These are phyloP conservation scores for Hypoxylon fuscum DNA, from an alignment of 495 filamentous ascomycete genomes.

Conservation along the genomic window DNA sequence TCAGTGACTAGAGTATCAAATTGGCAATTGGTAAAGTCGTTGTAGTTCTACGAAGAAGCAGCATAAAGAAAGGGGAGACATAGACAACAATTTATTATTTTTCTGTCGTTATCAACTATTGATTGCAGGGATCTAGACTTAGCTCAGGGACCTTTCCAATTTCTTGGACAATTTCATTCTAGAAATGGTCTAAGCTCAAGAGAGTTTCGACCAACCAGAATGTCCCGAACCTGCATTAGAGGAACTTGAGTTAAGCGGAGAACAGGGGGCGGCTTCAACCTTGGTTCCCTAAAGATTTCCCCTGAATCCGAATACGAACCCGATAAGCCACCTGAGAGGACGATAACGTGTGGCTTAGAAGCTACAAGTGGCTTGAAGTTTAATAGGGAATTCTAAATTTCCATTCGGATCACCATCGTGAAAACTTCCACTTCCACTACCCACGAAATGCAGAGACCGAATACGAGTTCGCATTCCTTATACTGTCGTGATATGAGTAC, in stretches of 20 bases:
- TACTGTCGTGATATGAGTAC: neutral
- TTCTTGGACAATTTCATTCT: constrained; percentile 30
- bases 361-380: constrained; percentile 10
- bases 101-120: constrained; percentile 33
- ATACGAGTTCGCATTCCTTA: constrained; percentile 30
- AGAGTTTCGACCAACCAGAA: constrained; percentile 14
- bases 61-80: constrained; percentile 16
- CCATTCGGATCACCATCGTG: constrained; percentile 4
- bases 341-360: constrained; percentile 1
- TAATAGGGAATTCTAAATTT: neutral
- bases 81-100: constrained; percentile 36
- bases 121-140: constrained; percentile 5
- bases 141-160: constrained; percentile 18
- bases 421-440: neutral
- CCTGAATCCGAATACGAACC: constrained; percentile 47
- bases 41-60: constrained; percentile 4
- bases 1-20: neutral
- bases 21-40: constrained; percentile 5
- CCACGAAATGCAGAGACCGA: constrained; percentile 9
- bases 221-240: constrained; percentile 26
- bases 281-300: constrained; percentile 2
- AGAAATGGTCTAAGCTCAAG: constrained; percentile 17
- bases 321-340: constrained; percentile 29
- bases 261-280: constrained; percentile 25
- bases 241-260: constrained; percentile 1